These are phyloP conservation scores for Suillus lakei DNA, from an alignment of 768 basidiomycete species.

Conservation along the genomic window DNA sequence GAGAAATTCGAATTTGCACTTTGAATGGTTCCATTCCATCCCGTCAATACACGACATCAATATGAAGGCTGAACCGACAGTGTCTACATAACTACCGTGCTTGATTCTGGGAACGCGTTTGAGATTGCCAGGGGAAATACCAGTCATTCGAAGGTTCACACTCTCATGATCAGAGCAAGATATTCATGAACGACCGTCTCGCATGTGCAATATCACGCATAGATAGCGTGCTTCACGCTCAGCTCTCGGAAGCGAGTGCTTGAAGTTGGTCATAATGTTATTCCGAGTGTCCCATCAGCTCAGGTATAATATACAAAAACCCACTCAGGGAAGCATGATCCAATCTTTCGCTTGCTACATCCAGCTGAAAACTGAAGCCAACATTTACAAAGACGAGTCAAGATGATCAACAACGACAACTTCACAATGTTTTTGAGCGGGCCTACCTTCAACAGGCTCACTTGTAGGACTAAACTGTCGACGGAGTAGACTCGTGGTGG, in stretches of 20 bases:
- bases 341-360: neutral
- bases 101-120: neutral
- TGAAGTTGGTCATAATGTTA: neutral
- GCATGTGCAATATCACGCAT: neutral
- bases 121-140: neutral
- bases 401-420: neutral
- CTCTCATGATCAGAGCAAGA: neutral
- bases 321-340: neutral
- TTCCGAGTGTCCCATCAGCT: neutral
- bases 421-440: neutral
- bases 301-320: neutral
- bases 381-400: neutral
- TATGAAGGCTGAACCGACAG: neutral
- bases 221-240: neutral
- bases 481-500: neutral
- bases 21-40: neutral
- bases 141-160: neutral
- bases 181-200: neutral
- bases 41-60: neutral
- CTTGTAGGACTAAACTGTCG: neutral
- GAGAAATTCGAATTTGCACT: neutral
- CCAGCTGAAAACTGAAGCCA: neutral
- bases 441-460: neutral
- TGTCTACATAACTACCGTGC: neutral
- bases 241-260: neutral